Base-by-base conservation (phyloP, 768 basidiomycete species). In the Exidia glandulosa region DNA sequence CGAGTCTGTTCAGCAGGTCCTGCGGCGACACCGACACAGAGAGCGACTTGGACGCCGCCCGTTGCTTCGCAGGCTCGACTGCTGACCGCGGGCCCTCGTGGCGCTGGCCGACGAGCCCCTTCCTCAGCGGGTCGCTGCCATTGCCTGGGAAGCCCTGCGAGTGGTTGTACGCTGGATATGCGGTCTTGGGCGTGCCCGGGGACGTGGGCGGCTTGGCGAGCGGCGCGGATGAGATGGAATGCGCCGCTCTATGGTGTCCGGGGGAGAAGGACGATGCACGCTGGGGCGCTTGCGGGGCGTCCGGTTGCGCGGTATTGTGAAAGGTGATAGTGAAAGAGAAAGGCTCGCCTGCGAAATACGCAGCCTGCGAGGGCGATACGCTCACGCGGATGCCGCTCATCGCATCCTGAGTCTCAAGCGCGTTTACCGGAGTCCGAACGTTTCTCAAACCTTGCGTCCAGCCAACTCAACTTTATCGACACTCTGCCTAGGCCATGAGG, bases 311-410 rank as follows among this genome's bases (percentile, higher is more conserved):
- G 3, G 84, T 86, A 69, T 95, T 96, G 56, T 88, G 86, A 71
- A 96, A 92, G 0, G 88, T 87, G 64, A 97, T 84, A 3, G 84
- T 87, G 13, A 90, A 90, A 2, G 84, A 77, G 72, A 95, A 91
- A 0, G 81, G 76, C 72, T 97, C 94, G 60, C 94, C 94, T 0
- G 94, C 91, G 70, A 94, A 97, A 73, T 88, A 97, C 0, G 92
- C 90, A 0, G 90, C 87, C 63, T 93, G 88, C 0, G 88, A 79
- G 1, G 94, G 94, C 0, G 67, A 27, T 10, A 54, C 50, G 30
- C 23, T 54, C 27, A 54, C 41, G 6, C 41, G 41, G 16, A 45
- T 45, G 41, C 41, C 41, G 41, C 41, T 45, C 41, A 45, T 45
- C 41, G 41, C 41, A 45, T 45, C 41, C n/a, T n/a, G n/a, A n/a